Percentiles rank a stretch among this genome's conserved stretches.
Evolutionary conservation across 306 rosid genomes (phyloP).

Genomic region (Quercus engelmannii): DNA sequence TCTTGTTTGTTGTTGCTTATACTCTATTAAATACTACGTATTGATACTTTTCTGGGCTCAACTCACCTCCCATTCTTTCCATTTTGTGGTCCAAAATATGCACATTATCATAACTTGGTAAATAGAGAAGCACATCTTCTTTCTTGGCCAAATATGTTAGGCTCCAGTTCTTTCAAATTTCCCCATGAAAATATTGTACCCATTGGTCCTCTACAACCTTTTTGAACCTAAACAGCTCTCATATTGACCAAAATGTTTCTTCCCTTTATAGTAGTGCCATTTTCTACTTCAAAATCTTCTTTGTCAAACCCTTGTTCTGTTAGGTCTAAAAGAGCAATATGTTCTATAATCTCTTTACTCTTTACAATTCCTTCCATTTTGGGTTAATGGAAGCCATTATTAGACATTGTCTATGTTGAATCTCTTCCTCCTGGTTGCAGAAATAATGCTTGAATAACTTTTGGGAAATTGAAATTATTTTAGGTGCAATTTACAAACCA

Average conservation of each 20-base stretch:
- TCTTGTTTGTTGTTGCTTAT: no score
- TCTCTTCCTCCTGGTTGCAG: no score
- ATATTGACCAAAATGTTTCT: not conserved
- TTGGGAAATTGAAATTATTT: not conserved
- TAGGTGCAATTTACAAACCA: not conserved
- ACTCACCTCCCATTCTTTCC: no score
- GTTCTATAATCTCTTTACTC: slow-evolving; percentile 16
- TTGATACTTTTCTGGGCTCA: not conserved
- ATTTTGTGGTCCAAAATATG: no score
- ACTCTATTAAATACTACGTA: no score
- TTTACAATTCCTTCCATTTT: not conserved
- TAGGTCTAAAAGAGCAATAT: not conserved
- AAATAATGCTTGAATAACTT: not conserved
- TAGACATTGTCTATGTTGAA: not conserved
- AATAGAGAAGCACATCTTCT: slow-evolving; percentile 14
- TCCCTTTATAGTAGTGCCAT: not conserved
- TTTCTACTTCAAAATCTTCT: not conserved
- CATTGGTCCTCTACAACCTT: slow-evolving; percentile 2
- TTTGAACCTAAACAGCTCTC: slow-evolving; percentile 4
- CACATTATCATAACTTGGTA: no score
- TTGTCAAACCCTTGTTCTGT: slow-evolving; percentile 1
- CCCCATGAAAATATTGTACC: not conserved
- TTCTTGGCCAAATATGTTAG: slow-evolving; percentile 33
- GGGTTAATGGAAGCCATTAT: no score
- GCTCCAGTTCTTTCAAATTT: slow-evolving; percentile 11